Conservation (phyloP, 2,329 filamentous ascomycete species). For the Metarhizium robertsii region DNA sequence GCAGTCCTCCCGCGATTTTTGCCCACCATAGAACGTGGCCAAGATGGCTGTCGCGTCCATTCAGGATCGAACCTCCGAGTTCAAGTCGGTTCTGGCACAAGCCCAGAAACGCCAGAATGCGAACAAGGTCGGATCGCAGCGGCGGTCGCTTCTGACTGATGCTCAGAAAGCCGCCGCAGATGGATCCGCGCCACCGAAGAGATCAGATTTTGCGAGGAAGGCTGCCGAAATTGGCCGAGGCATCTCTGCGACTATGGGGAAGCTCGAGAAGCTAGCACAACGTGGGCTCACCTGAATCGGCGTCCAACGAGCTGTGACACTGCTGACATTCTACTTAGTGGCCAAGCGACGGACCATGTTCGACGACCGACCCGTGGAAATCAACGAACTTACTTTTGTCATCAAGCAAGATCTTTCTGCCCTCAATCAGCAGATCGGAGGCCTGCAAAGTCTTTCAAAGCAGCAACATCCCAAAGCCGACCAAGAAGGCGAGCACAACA, state of each 20-base stretch:
- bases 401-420: conserved; percentile 93
- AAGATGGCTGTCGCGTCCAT: conserved; percentile 64
- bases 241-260: conserved; percentile 87
- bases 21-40: conserved; percentile 4
- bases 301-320: neutral
- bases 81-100: conserved; percentile 81
- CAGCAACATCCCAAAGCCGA: conserved; percentile 63
- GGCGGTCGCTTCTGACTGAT: conserved; percentile 69
- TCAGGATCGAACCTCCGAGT: conserved; percentile 94
- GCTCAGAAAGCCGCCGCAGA: conserved; percentile 58
- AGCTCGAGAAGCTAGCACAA: conserved; percentile 87
- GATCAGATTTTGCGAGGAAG: conserved; percentile 87
- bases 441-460: conserved; percentile 67
- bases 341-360: conserved; percentile 96
- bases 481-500: conserved; percentile 94
- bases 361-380: conserved; percentile 92
- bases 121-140: conserved; percentile 68
- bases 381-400: conserved; percentile 92
- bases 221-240: conserved; percentile 88
- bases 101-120: conserved; percentile 71
- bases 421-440: conserved; percentile 76
- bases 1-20: conserved; percentile 13
- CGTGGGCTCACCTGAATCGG: conserved; percentile 35
- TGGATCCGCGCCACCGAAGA: conserved; percentile 43
- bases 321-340: conserved; percentile 38